Percentiles rank a stretch among this genome's conserved stretches.
Evolutionary conservation across 352 stramenopile genomes (phyloP).

Genomic region (Elongisporangium anandrum): DNA sequence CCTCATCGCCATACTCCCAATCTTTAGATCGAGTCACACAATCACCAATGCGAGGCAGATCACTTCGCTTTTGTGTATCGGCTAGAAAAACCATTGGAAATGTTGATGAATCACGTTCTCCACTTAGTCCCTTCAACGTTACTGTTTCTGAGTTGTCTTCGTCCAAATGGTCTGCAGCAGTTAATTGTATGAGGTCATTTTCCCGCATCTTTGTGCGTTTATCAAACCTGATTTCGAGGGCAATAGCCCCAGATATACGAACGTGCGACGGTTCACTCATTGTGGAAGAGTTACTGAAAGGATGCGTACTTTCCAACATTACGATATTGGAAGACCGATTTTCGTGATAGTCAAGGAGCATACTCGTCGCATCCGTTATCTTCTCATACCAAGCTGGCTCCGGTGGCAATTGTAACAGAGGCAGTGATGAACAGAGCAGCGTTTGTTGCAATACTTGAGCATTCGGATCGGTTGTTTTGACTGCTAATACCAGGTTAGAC

Average conservation of each 20-base stretch:
- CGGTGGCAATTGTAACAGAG: slow-evolving; percentile 31
- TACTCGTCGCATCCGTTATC: slow-evolving; percentile 43
- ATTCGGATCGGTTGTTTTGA: not conserved
- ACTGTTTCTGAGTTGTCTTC: not conserved
- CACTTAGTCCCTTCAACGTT: slow-evolving; percentile 28
- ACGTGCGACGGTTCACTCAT: slow-evolving; percentile 7
- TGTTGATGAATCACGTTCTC: slow-evolving; percentile 18
- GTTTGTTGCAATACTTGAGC: slow-evolving; percentile 4
- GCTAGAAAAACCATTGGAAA: slow-evolving; percentile 34
- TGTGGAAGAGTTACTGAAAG: slow-evolving; percentile 10
- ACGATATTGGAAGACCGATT: slow-evolving; percentile 25
- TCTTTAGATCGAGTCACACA: slow-evolving; percentile 54
- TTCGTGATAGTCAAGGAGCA: slow-evolving; percentile 55
- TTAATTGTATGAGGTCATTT: slow-evolving; percentile 27
- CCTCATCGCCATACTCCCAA: slow-evolving; percentile 74
- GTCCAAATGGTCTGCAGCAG: slow-evolving; percentile 2
- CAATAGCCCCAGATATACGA: slow-evolving; percentile 39
- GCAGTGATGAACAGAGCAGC: slow-evolving; percentile 12
- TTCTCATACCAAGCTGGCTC: slow-evolving; percentile 60
- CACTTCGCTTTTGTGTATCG: slow-evolving; percentile 22
- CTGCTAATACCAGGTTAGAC: slow-evolving; percentile 5
- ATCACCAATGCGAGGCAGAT: slow-evolving; percentile 36
- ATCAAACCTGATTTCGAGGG: slow-evolving; percentile 72
- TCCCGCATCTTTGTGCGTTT: slow-evolving; percentile 38
- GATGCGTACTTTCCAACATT: slow-evolving; percentile 51